Conservation (phyloP, 2,329 filamentous ascomycete genomes). For the Fusarium nygamai region DNA sequence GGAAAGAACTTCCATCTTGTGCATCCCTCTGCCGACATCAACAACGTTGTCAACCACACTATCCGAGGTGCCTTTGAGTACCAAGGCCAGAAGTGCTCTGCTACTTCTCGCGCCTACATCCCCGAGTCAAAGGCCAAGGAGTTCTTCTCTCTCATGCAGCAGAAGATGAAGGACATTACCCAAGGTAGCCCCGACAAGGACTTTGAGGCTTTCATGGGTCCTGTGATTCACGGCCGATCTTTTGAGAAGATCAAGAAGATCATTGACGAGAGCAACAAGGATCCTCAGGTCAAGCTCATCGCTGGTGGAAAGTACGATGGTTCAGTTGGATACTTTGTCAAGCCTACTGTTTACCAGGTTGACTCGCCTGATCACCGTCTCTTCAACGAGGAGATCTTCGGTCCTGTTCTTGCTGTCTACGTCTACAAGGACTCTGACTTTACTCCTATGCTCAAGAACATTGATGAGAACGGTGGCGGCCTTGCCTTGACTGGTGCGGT, state of each 20-base stretch:
- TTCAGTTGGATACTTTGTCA: conserved; percentile 81
- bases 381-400: conserved; percentile 82
- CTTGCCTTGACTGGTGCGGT: conserved; percentile 61
- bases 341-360: conserved; percentile 83
- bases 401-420: conserved; percentile 77
- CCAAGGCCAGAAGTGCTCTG: conserved; percentile 91
- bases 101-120: conserved; percentile 82
- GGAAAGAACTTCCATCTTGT: conserved; percentile 94
- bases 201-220: conserved; percentile 80
- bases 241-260: conserved; percentile 82
- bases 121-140: conserved; percentile 78
- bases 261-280: conserved; percentile 82
- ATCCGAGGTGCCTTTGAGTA: conserved; percentile 89
- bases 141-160: conserved; percentile 72
- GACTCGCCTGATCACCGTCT: conserved; percentile 78
- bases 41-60: conserved; percentile 84
- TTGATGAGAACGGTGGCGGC: conserved; percentile 55
- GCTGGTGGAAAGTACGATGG: conserved; percentile 81
- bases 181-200: conserved; percentile 76
- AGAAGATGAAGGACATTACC: conserved; percentile 74
- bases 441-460: conserved; percentile 46
- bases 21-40: conserved; percentile 78
- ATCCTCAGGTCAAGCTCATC: conserved; percentile 76
- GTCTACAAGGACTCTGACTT: conserved; percentile 76
- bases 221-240: conserved; percentile 82